Base-by-base conservation (phyloP, 2,329 filamentous ascomycete genomes). In the Arachnomyces sp. region DNA sequence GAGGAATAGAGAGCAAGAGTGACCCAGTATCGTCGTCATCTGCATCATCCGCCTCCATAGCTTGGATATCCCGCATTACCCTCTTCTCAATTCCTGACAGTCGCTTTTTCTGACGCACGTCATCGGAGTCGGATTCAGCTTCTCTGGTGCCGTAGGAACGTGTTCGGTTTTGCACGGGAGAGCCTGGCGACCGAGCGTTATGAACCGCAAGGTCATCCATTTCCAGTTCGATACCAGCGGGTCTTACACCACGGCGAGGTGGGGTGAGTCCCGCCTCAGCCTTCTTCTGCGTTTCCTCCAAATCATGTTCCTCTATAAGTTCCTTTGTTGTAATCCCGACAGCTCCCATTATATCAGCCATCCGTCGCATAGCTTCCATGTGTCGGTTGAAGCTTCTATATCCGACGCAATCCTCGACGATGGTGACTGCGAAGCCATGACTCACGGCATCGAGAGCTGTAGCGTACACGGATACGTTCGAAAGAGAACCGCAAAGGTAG, bases 381-480 rank as follows among this genome's bases (percentile, higher is more conserved):
- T 94, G 87, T 32, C 86, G 77, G 13, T 68, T 61, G 43, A 79
- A 76, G 50, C 71, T 79, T 34, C 85, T 78, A 55, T 82, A 94
- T 8, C 88, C 89, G 40, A 94, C 78, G 59, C 89, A 95, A 58
- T 96, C 88, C 38, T 92, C 81, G 30, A 96, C 69, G 9, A 96
- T 69, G 4, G 84, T 92, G 54, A 95, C 86, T n/a, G 78, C 72
- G 54, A 94, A 80, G 3, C 89, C 92, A 60, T 95, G 84, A 14
- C 83, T 77, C 2, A 86, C 89, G 8, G 90, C 92, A 56, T 95
- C 92, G 47, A 94, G 72, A 3, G 88, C 88, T 1, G 90, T 95
- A 6, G 92, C 90, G 57, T 92, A 88, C 34, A 96, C 81, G 25
- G 88, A 89, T 28, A 93, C 70, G 54, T 96, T 95, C 32, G 82